phyloP scores from a whole-genome alignment of 116 monocot genomes.

The Iris pallida region DNA sequence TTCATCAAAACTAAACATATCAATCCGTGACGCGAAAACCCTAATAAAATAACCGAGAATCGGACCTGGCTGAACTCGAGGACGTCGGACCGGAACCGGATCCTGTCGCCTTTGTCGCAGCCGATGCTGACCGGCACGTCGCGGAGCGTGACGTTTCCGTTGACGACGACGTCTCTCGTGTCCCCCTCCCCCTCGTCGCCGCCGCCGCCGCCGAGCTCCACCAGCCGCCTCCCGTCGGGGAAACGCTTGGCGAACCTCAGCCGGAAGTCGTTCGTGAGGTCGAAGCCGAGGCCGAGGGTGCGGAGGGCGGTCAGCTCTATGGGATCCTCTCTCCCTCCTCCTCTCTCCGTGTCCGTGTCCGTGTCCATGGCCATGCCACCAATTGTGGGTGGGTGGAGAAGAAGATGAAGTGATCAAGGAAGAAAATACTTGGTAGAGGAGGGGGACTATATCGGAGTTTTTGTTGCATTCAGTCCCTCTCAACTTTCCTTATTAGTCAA shows the following conservation, averaged over 20 bases:
- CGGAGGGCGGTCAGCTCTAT: slow-evolving; percentile 44
- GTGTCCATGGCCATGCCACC: too few relatives aligned
- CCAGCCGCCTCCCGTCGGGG: slow-evolving; percentile 42
- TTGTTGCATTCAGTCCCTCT: too few relatives aligned
- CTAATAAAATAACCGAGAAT: too few relatives aligned
- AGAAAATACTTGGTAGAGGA: too few relatives aligned
- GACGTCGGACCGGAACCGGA: slow-evolving; percentile 75
- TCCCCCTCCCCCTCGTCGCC: slow-evolving; percentile 21
- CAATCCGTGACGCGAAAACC: too few relatives aligned
- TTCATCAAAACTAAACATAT: too few relatives aligned
- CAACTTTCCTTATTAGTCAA: too few relatives aligned
- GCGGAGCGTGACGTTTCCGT: slow-evolving; percentile 43
- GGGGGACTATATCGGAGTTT: too few relatives aligned
- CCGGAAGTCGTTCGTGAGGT: slow-evolving; percentile 73
- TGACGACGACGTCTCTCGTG: slow-evolving; percentile 44
- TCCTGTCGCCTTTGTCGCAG: slow-evolving; percentile 77
- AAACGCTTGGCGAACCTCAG: slow-evolving; percentile 62
- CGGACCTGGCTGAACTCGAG: slow-evolving; percentile 87
- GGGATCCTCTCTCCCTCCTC: slow-evolving; percentile 14
- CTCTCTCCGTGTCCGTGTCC: not conserved
- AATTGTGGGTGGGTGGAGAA: too few relatives aligned
- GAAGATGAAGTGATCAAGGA: too few relatives aligned
- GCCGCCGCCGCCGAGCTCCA: too few relatives aligned
- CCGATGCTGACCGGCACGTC: slow-evolving; percentile 60
- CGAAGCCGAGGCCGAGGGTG: slow-evolving; percentile 81